Conservation (phyloP, 176 grass and related monocot genomes). For the Aegilops speltoides region DNA sequence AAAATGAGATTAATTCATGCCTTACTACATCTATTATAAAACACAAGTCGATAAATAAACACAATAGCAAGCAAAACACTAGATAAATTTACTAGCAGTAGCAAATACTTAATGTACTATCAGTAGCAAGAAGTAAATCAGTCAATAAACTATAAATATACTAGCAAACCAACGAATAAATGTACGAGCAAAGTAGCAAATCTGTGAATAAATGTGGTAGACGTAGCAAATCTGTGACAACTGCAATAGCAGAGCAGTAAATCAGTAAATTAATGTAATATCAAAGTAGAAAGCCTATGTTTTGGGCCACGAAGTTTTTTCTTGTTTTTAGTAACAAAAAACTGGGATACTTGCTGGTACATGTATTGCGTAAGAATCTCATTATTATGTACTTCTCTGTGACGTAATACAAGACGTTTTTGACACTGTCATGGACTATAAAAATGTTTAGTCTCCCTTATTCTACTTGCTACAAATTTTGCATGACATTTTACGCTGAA, state of each 20-base stretch:
- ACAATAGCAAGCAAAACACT: neutral
- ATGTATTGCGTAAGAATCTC: neutral
- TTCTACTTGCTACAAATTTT: neutral
- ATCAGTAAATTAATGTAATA: neutral
- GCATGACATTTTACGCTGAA: slow-evolving; percentile 8
- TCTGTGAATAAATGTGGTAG: neutral
- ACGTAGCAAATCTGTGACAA: neutral
- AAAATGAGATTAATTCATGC: neutral
- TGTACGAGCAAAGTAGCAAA: neutral
- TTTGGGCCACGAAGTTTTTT: neutral
- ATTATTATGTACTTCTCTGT: neutral
- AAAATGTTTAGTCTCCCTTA: neutral
- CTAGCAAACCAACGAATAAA: neutral
- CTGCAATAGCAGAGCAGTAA: neutral
- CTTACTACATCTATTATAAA: neutral
- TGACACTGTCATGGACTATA: too few species aligned
- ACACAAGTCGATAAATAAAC: neutral
- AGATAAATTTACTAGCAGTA: neutral
- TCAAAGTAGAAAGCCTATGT: neutral
- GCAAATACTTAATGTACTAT: neutral
- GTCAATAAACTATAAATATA: neutral
- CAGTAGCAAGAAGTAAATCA: neutral
- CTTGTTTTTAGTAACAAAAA: neutral
- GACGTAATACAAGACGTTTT: too few species aligned
- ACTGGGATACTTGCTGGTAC: neutral